Conservation (phyloP, 495 filamentous ascomycete species). For the Penicillium herquei region DNA sequence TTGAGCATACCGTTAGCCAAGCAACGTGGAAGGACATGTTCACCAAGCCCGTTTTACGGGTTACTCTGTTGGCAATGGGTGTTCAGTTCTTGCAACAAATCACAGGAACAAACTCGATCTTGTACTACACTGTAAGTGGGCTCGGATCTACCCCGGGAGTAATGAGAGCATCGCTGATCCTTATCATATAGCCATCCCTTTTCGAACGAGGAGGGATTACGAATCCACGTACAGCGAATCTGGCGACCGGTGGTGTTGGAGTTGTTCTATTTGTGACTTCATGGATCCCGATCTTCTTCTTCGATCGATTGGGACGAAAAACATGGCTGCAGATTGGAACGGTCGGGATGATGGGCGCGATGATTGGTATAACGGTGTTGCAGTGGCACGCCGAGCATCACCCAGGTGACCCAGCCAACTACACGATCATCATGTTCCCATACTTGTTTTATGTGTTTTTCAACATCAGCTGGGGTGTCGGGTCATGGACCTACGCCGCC, state of each 20-base stretch:
- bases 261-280: slow-evolving; percentile 21
- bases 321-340: slow-evolving; percentile 40
- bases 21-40: slow-evolving; percentile 67
- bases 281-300: slow-evolving; percentile 22
- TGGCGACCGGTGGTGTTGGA: slow-evolving; percentile 22
- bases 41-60: slow-evolving; percentile 38
- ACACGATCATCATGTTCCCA: slow-evolving; percentile 71
- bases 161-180: background rate
- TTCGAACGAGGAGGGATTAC: slow-evolving; percentile 23
- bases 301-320: slow-evolving; percentile 23
- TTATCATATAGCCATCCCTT: slow-evolving; percentile 11
- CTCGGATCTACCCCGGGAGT: background rate
- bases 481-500: slow-evolving; percentile 19
- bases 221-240: slow-evolving; percentile 17
- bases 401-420: slow-evolving; percentile 51
- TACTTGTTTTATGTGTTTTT: slow-evolving; percentile 76
- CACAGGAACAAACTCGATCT: slow-evolving; percentile 36
- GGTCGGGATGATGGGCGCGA: slow-evolving; percentile 64
- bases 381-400: slow-evolving; percentile 46
- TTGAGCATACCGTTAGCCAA: slow-evolving; percentile 68
- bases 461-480: slow-evolving; percentile 41
- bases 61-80: slow-evolving; percentile 31
- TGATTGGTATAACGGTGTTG: slow-evolving; percentile 61
- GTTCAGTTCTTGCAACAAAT: slow-evolving; percentile 41
- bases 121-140: slow-evolving; percentile 23